Percentiles rank a stretch among this genome's conserved stretches.
Conservation (phyloP, 192 early-diverging fungal genomes). For the Geosiphon pyriformis region DNA sequence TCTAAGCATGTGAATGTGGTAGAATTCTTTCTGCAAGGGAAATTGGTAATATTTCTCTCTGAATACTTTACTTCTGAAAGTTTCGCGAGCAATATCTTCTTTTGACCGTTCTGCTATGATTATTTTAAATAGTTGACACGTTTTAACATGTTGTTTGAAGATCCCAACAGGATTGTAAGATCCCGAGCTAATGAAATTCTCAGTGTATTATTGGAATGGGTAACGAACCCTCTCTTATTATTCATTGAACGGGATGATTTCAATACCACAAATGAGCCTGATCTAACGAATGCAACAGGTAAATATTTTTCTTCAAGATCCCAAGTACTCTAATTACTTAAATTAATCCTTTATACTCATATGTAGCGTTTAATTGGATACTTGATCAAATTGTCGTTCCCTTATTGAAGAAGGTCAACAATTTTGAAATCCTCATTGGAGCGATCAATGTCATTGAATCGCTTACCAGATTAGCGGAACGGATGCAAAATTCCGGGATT, state of each 20-base stretch:
- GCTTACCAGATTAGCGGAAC: background rate
- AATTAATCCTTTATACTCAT: background rate
- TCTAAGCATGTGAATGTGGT: slow-evolving; percentile 26
- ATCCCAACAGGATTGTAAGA: slow-evolving; percentile 31
- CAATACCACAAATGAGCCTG: slow-evolving; percentile 25
- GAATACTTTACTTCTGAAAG: too few relatives aligned
- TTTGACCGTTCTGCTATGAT: background rate
- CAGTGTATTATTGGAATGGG: slow-evolving; percentile 36
- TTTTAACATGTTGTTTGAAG: slow-evolving; percentile 27
- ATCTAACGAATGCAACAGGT: slow-evolving; percentile 22
- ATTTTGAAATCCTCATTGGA: slow-evolving; percentile 4
- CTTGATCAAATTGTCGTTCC: slow-evolving; percentile 5
- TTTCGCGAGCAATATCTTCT: too few relatives aligned
- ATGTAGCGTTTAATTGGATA: slow-evolving; percentile 9
- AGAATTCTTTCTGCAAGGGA: slow-evolving; percentile 34
- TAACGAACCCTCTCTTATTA: slow-evolving; percentile 31
- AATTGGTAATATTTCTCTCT: slow-evolving; percentile 30
- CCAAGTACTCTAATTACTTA: background rate
- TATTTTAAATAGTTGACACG: slow-evolving; percentile 24
- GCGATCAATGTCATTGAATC: slow-evolving; percentile 13
- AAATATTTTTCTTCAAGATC: background rate
- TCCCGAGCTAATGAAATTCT: slow-evolving; percentile 42
- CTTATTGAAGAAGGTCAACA: background rate
- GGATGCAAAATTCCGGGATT: background rate
- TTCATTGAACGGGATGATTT: slow-evolving; percentile 8